Conservation (phyloP, 1,284 basidiomycete genomes). For the Ceratorhiza oryzae-sativae region DNA sequence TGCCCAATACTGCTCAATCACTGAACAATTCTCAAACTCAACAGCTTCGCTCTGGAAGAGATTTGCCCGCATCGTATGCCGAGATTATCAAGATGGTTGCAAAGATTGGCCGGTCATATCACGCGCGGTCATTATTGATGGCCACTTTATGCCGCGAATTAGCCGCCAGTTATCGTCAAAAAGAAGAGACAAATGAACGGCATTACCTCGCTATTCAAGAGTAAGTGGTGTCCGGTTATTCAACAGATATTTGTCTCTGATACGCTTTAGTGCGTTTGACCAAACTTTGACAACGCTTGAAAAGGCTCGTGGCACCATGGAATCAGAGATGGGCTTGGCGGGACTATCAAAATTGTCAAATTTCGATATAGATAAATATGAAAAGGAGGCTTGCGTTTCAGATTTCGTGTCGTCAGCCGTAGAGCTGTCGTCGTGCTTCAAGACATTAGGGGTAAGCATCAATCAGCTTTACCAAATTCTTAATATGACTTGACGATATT, state of each 20-base stretch:
- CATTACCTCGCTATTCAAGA: not conserved
- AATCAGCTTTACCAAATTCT: not conserved
- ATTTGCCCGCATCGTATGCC: not conserved
- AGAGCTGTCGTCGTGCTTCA: not conserved
- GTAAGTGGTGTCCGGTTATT: not conserved
- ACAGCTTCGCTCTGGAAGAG: not conserved
- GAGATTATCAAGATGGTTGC: not conserved
- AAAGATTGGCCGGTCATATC: constrained; percentile 7
- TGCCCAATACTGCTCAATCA: too few species aligned
- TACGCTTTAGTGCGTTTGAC: constrained; percentile 5
- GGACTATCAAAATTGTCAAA: not conserved
- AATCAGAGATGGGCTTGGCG: not conserved
- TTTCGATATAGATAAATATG: not conserved
- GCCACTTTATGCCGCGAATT: not conserved
- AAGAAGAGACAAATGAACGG: not conserved
- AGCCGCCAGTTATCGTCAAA: not conserved
- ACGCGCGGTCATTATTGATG: constrained; percentile 1
- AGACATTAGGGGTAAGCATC: not conserved
- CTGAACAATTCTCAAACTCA: not conserved
- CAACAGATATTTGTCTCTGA: not conserved
- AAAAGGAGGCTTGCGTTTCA: too few species aligned
- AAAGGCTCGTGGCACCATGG: not conserved
- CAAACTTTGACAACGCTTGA: not conserved
- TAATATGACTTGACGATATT: not conserved
- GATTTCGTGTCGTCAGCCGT: too few species aligned